These are phyloP conservation scores for Mycena pura DNA, from an alignment of 768 basidiomycete genomes.

Conservation along the genomic window DNA sequence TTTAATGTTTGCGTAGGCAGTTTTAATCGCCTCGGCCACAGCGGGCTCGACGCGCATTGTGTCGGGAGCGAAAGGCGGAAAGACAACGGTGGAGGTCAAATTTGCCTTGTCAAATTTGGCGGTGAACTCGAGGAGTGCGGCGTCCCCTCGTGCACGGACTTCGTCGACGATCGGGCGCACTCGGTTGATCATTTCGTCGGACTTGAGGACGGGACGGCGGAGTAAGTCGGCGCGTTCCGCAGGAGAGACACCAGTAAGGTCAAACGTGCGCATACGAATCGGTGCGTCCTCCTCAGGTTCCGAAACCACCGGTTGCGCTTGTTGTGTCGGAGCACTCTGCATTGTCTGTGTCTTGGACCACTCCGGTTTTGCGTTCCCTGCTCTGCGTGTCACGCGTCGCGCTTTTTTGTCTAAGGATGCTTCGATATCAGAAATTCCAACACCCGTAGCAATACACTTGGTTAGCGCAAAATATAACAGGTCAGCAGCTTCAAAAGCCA, in stretches of 20 bases:
- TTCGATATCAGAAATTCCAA: conserved; percentile 85
- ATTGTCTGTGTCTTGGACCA: conserved; percentile 58
- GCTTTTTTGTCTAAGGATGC: conserved; percentile 84
- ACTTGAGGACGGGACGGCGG: conserved; percentile 88
- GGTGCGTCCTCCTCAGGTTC: conserved; percentile 42
- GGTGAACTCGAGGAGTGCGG: conserved; percentile 85
- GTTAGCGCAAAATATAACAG: conserved; percentile 91
- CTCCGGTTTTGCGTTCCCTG: conserved; percentile 92
- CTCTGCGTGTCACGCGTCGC: conserved; percentile 81
- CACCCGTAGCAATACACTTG: conserved; percentile 83
- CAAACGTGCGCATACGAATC: conserved; percentile 82
- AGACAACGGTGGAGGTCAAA: conserved; percentile 71
- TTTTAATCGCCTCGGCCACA: conserved; percentile 84
- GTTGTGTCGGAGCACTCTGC: conserved; percentile 30
- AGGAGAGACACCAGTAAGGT: conserved; percentile 55
- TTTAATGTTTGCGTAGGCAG: conserved; percentile 89
- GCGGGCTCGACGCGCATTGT: conserved; percentile 63
- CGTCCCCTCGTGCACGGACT: conserved; percentile 85
- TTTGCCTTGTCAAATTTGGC: conserved; percentile 91
- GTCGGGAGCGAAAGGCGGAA: conserved; percentile 79
- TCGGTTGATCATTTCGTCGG: conserved; percentile 87
- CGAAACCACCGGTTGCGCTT: conserved; percentile 22
- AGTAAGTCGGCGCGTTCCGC: conserved; percentile 73
- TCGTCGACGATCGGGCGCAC: conserved; percentile 94
- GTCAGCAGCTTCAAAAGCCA: conserved; percentile 96